Conservation (phyloP, 2,329 filamentous ascomycete species). For the Neonectria hederae region DNA sequence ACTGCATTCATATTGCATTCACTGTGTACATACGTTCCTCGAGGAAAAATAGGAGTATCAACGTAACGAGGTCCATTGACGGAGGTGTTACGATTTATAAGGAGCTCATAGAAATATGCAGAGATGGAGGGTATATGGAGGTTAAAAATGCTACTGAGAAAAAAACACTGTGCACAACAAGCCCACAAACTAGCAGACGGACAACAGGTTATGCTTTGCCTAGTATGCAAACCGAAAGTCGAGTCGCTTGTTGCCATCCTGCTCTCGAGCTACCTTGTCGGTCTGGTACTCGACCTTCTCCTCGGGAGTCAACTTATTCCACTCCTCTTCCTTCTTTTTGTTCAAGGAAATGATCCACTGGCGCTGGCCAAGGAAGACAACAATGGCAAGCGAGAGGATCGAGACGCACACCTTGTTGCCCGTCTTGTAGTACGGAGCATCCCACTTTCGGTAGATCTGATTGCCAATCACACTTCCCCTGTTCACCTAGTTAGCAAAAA, state of each 20-base stretch:
- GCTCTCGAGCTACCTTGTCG: slow-evolving; percentile 53
- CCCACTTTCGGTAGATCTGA: slow-evolving; percentile 61
- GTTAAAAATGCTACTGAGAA: not conserved
- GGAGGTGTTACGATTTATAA: not conserved
- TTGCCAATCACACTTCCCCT: slow-evolving; percentile 53
- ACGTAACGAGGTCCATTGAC: too few relatives aligned
- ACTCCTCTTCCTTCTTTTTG: slow-evolving; percentile 57
- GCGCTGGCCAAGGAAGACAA: slow-evolving; percentile 60
- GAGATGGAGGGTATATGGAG: not conserved
- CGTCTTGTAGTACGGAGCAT: slow-evolving; percentile 64
- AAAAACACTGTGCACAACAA: not conserved
- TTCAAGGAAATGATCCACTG: slow-evolving; percentile 57
- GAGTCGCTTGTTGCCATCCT: slow-evolving; percentile 59
- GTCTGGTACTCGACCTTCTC: slow-evolving; percentile 57
- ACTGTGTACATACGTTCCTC: not conserved
- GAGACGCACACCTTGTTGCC: slow-evolving; percentile 67
- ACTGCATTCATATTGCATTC: too few relatives aligned
- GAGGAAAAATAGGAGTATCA: not conserved
- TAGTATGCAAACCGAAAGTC: slow-evolving; percentile 63
- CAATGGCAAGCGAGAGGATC: slow-evolving; percentile 58
- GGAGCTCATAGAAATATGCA: not conserved
- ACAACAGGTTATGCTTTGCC: not conserved
- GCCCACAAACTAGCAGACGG: not conserved
- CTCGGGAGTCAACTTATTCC: slow-evolving; percentile 56
- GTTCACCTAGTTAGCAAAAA: slow-evolving; percentile 10